Evolutionary conservation across 108 stramenopile genomes (phyloP).

Genomic region (Cylindrotheca fusiformis): DNA sequence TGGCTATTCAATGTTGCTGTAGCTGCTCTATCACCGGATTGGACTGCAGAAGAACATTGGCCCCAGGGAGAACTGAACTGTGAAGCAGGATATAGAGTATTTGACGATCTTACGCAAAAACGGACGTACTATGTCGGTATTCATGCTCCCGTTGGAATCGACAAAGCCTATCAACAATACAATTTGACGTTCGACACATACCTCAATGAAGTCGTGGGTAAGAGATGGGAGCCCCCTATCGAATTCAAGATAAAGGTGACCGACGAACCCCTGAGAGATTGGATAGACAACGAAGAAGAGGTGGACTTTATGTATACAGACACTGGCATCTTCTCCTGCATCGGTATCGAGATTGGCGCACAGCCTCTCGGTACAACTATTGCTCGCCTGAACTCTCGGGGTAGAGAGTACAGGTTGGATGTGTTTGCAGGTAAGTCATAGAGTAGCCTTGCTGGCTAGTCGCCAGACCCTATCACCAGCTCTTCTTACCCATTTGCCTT

Average conservation of each 20-base stretch:
- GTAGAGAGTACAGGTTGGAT: conserved; percentile 1
- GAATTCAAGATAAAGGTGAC: conserved; percentile 14
- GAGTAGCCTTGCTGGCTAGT: too few relatives aligned
- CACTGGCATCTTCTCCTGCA: conserved; percentile 26
- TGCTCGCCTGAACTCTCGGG: background rate
- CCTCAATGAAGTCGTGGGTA: conserved; percentile 28
- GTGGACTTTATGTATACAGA: conserved; percentile 36
- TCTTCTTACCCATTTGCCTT: too few relatives aligned
- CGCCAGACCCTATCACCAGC: too few relatives aligned
- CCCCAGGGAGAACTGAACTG: too few relatives aligned
- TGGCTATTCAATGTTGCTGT: too few relatives aligned
- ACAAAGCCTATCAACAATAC: conserved; percentile 18
- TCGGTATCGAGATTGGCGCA: conserved; percentile 28
- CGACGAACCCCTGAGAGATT: background rate
- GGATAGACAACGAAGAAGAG: background rate
- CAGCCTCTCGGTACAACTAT: conserved; percentile 19
- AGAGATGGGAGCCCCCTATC: conserved; percentile 20
- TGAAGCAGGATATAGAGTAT: too few relatives aligned
- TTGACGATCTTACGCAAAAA: conserved; percentile 11
- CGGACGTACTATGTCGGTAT: conserved; percentile 24
- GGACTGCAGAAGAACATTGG: too few relatives aligned
- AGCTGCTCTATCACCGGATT: too few relatives aligned
- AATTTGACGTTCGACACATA: conserved; percentile 26
- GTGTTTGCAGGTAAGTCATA: conserved; percentile 20
- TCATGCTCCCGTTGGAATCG: conserved; percentile 27